Evolutionary conservation across 225 moss, liverwort and hornwort genomes (phyloP), one percentile per base, ranked within the genome.

Genomic region (Pseudoscleropodium purum): DNA sequence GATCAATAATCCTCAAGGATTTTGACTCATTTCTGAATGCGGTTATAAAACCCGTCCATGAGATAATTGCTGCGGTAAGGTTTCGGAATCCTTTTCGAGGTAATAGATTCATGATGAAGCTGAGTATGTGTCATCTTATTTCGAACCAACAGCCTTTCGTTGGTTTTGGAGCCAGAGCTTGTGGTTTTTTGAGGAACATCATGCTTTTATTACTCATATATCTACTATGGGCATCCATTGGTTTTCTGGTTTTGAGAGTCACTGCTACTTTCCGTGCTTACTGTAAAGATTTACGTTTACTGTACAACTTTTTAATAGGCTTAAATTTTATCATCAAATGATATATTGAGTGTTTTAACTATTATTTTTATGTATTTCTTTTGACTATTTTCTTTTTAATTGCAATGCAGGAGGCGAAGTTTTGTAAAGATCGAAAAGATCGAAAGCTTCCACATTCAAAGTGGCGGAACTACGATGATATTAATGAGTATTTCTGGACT

Each of bases 401-500:
- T 84, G 37, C 33, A 49, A 90, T 77, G 84, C 94, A 99, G 99
- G 99, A 99, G 91, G 88, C 96, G 36, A 94, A 94, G 86, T 90
- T 95, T 56, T 94, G 93, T 56, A 90, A 93, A 37, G 90, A 87
- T 56, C 94, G 95, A 45, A 90, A 93, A 36, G 90, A 86, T 56
- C 94, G 95, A 47, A 97, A 94, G 85, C 84, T 93, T 89, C 95
- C 97, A 62, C 99, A 99, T 95, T 96, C 96, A 43, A 92, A 91
- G 52, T 99, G 99, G 97, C 95, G 99, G 91, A 99, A 97, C 85
- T 99, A 99, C 72, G 99, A 99, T 87, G 99, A 99, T 87, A 94
- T 99, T 82, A 99, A 99, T 88, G 99, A 99, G 86, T 97, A 95
- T 88, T 99, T 99, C 90, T 99, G 99, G 98, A 94, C 96, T 88